Evolutionary conservation across 2,329 filamentous ascomycete genomes (phyloP).

Genomic region (Macrophomina tecta): DNA sequence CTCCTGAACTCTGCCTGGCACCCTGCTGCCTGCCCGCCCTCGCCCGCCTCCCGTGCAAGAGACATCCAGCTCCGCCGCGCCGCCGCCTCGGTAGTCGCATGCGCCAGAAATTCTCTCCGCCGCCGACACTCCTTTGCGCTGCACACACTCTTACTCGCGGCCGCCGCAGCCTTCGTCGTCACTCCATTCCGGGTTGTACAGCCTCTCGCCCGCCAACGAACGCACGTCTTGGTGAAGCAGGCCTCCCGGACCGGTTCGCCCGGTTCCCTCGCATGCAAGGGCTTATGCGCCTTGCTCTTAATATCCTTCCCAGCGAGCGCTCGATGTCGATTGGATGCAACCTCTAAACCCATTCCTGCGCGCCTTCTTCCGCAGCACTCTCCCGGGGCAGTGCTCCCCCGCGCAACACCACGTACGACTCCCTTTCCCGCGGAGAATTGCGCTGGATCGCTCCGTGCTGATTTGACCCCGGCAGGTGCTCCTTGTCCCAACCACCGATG

Average conservation of each 20-base stretch:
- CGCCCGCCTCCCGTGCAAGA: neutral
- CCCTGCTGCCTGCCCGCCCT: constrained; percentile 15
- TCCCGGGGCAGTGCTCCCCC: constrained; percentile 89
- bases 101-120: constrained; percentile 10
- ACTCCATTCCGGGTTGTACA: constrained; percentile 12
- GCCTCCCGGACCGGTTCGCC: constrained; percentile 25
- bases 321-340: constrained; percentile 76
- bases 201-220: constrained; percentile 2
- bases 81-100: neutral
- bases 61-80: neutral
- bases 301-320: constrained; percentile 16
- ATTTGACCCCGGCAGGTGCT: constrained; percentile 63
- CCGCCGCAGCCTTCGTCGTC: constrained; percentile 9
- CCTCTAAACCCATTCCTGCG: constrained; percentile 98
- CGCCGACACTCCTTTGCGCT: constrained; percentile 13
- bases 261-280: constrained; percentile 26
- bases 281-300: constrained; percentile 26
- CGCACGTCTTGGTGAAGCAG: constrained; percentile 17
- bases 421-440: constrained; percentile 28
- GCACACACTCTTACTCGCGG: neutral
- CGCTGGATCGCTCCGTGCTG: neutral
- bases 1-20: constrained; percentile 19
- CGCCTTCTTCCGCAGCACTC: constrained; percentile 97
- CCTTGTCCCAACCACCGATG: constrained; percentile 91
- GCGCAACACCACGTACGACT: constrained; percentile 78